Conservation (phyloP, 2,329 filamentous ascomycete genomes). For the Didymella lethalis region DNA sequence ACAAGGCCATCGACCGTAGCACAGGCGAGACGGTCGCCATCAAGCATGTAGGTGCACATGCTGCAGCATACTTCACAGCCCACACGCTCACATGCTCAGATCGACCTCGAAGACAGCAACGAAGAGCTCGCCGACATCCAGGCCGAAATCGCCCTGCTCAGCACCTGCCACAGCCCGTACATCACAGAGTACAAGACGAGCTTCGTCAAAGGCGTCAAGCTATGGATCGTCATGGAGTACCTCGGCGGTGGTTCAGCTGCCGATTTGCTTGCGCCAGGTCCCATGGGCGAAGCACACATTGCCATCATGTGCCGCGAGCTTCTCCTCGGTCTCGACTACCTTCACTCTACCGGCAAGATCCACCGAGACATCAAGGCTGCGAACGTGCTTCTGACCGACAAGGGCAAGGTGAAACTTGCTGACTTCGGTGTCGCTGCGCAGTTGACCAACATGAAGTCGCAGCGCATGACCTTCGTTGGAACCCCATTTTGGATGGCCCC, state of each 20-base stretch:
- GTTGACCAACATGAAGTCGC: conserved; percentile 95
- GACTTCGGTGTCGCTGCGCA: conserved; percentile 98
- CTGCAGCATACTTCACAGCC: not conserved
- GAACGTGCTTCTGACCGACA: conserved; percentile 90
- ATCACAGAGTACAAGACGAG: conserved; percentile 97
- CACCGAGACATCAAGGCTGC: conserved; percentile 97
- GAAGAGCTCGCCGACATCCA: conserved; percentile 99
- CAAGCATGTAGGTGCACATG: conserved; percentile 77
- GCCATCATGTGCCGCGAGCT: conserved; percentile 94
- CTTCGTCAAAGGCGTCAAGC: conserved; percentile 92
- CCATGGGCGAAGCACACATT: conserved; percentile 88
- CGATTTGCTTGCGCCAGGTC: conserved; percentile 89
- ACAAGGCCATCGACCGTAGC: conserved; percentile 90
- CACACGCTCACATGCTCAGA: conserved; percentile 62
- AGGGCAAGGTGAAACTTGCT: conserved; percentile 91
- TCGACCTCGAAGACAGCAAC: conserved; percentile 97
- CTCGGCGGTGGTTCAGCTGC: conserved; percentile 94
- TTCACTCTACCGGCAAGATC: conserved; percentile 93
- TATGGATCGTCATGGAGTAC: conserved; percentile 99
- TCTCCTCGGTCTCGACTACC: conserved; percentile 87
- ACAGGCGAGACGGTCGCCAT: conserved; percentile 95
- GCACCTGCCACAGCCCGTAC: conserved; percentile 91
- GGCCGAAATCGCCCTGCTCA: conserved; percentile 93
- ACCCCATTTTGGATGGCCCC: conserved; percentile 97
- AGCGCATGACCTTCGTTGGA: conserved; percentile 96